phyloP scores from a whole-genome alignment of 2,329 filamentous ascomycete genomes.

The Hypoxylon sp. region DNA sequence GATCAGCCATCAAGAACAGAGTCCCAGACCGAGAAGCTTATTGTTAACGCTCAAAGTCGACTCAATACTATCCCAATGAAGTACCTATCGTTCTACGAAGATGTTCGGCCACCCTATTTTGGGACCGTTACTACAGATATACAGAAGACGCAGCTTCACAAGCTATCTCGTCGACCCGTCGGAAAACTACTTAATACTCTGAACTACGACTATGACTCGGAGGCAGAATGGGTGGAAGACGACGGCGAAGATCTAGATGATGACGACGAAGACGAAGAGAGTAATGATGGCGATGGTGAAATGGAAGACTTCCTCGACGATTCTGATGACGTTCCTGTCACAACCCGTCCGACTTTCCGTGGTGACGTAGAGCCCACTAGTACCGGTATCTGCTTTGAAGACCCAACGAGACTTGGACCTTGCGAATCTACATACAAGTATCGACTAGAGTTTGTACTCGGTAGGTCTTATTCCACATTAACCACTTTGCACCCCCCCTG shows the following conservation, averaged over 20 bases:
- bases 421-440: conserved; percentile 70
- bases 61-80: conserved; percentile 72
- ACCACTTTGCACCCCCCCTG: conserved; percentile 30
- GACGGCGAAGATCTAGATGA: conserved; percentile 70
- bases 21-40: conserved; percentile 57
- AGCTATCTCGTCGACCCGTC: conserved; percentile 68
- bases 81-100: conserved; percentile 72
- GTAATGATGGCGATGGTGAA: conserved; percentile 80
- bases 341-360: conserved; percentile 60
- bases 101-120: conserved; percentile 78
- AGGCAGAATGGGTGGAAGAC: conserved; percentile 87
- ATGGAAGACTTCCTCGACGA: conserved; percentile 94
- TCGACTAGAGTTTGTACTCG: conserved; percentile 81
- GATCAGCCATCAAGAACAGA: conserved; percentile 58
- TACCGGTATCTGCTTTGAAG: conserved; percentile 89
- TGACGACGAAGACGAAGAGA: conserved; percentile 77
- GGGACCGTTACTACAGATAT: conserved; percentile 78
- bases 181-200: conserved; percentile 69
- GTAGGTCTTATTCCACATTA: conserved; percentile 62
- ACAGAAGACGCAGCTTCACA: conserved; percentile 63
- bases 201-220: conserved; percentile 88
- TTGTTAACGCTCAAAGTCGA: conserved; percentile 55
- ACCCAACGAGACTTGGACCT: conserved; percentile 63
- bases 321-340: conserved; percentile 73
- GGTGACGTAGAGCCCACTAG: conserved; percentile 80